phyloP scores from a whole-genome alignment of 495 filamentous ascomycete species.

The Aspergillus olivimuriae region DNA sequence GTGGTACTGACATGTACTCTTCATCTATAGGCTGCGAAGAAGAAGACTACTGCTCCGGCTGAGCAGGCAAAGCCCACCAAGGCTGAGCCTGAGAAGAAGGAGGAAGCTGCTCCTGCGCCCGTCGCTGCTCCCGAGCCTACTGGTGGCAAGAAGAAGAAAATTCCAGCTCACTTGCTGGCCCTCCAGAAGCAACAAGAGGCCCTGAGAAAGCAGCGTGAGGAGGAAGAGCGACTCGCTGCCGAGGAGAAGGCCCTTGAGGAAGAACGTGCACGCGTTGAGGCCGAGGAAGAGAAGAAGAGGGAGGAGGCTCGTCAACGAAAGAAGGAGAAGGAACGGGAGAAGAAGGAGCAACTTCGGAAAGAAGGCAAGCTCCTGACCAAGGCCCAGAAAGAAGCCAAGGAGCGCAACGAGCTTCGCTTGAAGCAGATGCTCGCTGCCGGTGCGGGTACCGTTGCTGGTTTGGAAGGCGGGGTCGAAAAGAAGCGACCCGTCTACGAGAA shows the following conservation, averaged over 20 bases:
- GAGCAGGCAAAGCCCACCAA: conserved; percentile 16
- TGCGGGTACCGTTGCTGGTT: conserved; percentile 66
- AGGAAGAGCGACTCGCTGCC: conserved; percentile 57
- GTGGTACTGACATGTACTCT: not conserved
- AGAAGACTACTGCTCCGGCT: conserved; percentile 37
- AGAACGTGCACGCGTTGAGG: conserved; percentile 59
- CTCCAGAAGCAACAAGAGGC: conserved; percentile 92
- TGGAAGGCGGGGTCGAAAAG: conserved; percentile 61
- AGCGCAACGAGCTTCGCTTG: conserved; percentile 74
- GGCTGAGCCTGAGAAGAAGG: conserved; percentile 26
- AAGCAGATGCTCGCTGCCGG: conserved; percentile 93
- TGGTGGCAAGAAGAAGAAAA: conserved; percentile 84
- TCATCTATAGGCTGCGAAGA: conserved; percentile 55
- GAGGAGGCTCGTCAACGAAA: conserved; percentile 71
- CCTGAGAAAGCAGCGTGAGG: conserved; percentile 66
- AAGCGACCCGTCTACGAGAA: conserved; percentile 68
- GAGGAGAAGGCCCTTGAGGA: conserved; percentile 69
- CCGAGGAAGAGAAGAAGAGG: conserved; percentile 67
- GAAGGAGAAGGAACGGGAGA: conserved; percentile 95
- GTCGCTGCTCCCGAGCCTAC: conserved; percentile 40
- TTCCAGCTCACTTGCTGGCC: conserved; percentile 72
- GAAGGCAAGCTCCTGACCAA: conserved; percentile 95
- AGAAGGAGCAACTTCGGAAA: conserved; percentile 88
- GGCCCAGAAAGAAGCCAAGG: conserved; percentile 83
- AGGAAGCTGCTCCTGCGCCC: conserved; percentile 27